Evolutionary conservation across 176 grass and related monocot genomes (phyloP).

Genomic region (Aegilops speltoides): DNA sequence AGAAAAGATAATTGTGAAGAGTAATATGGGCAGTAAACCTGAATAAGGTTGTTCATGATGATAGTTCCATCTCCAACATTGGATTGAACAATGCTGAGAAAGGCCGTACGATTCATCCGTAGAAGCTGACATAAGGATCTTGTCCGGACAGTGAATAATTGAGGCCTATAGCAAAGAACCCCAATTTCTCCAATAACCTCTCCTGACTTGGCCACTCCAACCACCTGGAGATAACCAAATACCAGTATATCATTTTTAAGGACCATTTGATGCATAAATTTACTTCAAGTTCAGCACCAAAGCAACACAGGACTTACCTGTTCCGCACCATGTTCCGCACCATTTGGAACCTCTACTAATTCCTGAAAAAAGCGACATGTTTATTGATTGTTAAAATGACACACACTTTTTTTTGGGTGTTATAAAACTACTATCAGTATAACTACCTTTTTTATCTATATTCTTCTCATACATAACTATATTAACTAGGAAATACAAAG

Average conservation of each 20-base stretch:
- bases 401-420: not conserved
- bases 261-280: constrained; percentile 30
- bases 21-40: constrained; percentile 45
- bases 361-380: constrained; percentile 63
- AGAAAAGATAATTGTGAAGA: not conserved
- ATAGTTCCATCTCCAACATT: constrained; percentile 92
- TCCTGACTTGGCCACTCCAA: constrained; percentile 53
- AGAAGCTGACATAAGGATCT: constrained; percentile 88
- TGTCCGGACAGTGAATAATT: constrained; percentile 89
- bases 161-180: constrained; percentile 92
- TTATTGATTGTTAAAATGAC: constrained; percentile 40
- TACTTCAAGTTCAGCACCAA: constrained; percentile 10
- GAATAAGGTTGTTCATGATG: constrained; percentile 93
- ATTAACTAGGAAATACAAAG: constrained; percentile 19
- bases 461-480: not conserved
- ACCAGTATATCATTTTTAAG: constrained; percentile 21
- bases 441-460: not conserved
- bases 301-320: constrained; percentile 49
- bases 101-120: constrained; percentile 74
- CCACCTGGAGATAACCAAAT: constrained; percentile 46
- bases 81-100: constrained; percentile 87
- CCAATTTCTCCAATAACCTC: constrained; percentile 95
- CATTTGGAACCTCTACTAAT: constrained; percentile 54
- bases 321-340: constrained; percentile 43
- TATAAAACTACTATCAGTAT: constrained; percentile 11